Conservation (phyloP, 2,329 filamentous ascomycete species). For the Fusarium burgessii region DNA sequence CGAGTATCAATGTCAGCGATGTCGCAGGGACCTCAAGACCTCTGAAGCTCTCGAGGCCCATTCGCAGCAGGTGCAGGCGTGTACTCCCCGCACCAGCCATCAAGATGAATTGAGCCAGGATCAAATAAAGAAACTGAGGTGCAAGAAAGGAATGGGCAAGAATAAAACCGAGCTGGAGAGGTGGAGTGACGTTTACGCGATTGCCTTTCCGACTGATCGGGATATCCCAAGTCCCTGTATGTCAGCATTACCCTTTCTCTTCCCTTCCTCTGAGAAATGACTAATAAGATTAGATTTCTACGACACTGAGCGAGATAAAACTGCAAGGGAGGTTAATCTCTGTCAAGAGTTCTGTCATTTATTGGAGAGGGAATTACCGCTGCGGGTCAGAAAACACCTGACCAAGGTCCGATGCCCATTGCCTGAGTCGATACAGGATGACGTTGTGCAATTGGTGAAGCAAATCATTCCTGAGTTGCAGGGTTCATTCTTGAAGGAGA, state of each 20-base stretch:
- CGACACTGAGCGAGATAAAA: accelerated
- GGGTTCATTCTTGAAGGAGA: neutral
- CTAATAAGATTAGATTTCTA: neutral
- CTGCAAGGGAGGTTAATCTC: accelerated
- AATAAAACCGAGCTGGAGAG: accelerated
- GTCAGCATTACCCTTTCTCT: neutral
- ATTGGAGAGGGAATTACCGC: neutral
- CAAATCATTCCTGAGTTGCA: accelerated
- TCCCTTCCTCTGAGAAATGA: too few relatives aligned
- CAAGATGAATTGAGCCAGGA: neutral
- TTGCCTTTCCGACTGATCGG: accelerated
- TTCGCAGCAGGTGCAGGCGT: accelerated
- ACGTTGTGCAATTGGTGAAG: neutral
- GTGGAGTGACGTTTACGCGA: neutral
- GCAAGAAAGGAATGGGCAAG: neutral
- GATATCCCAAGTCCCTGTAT: neutral
- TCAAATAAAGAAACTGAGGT: accelerated
- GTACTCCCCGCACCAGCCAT: accelerated
- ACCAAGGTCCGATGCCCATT: accelerated
- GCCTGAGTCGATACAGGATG: neutral
- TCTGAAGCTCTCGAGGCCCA: accelerated
- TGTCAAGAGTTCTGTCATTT: neutral
- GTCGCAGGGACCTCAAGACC: accelerated
- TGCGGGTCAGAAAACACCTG: neutral
- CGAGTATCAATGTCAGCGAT: neutral